Base-by-base conservation (phyloP, 2,329 filamentous ascomycete genomes). In the Claviceps monticola region DNA sequence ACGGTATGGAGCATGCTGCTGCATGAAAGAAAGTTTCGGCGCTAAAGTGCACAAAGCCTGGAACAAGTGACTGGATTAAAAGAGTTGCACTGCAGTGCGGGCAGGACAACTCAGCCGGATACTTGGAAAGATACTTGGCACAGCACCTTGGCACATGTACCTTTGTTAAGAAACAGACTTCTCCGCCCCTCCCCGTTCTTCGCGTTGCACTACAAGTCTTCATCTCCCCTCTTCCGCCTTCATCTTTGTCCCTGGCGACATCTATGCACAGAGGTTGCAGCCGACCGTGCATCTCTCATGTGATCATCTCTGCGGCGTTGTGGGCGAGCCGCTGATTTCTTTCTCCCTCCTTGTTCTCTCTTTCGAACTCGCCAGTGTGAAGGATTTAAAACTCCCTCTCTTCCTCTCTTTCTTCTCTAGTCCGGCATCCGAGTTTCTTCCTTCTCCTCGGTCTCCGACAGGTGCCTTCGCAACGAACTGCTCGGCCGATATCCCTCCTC, bases 251-350 rank as follows among this genome's bases (percentile, higher is more conserved):
- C 46, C 48, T 44, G 56, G 58, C 56, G 58, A 57, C 55, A 52
- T 53, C 54, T 52, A 53, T 53, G 53, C 53, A 48, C 55, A 55
- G 57, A 50, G 29, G 29, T 34, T 56, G 56, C 56, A 57, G 56
- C 57, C 55, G 51, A 54, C 53, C 54, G 46, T 56, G 55, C 54
- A 52, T 54, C 55, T 34, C 56, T 58, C 56, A 53, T 52, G 59
- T 58, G 59, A 59, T 59, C 51, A 60, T 56, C 59, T 59, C 58
- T 61, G 65, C 63, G 65, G 29, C 60, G 56, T 64, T 58, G 59
- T 61, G 59, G 60, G 58, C 60, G 56, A 60, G 61, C 59, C 57
- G 60, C 62, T 55, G 63, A 66, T 36, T 34, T 34, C 34, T 46
- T 36, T 36, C 16, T 46, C 17, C 9, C 6, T 17, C 5, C 17